Conservation (phyloP, 441 rosid species). For the Gossypium lobatum region DNA sequence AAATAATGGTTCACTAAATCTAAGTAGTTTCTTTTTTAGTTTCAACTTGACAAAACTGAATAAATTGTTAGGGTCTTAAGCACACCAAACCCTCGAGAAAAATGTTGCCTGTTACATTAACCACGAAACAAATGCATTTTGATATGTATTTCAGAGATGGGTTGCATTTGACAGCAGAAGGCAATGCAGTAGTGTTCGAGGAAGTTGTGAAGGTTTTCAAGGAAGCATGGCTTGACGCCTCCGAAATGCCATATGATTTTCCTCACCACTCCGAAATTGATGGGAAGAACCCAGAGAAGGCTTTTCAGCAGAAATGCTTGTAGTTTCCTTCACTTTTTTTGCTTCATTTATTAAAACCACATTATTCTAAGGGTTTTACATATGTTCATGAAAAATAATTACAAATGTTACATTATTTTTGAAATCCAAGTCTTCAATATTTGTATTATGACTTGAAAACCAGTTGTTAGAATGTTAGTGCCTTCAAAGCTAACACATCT, state of each 20-base stretch:
- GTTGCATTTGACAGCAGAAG: constrained; percentile 72
- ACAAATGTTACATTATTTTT: no score
- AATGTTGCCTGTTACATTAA: no score
- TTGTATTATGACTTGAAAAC: neutral
- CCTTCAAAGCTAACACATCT: neutral
- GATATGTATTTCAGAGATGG: constrained; percentile 56
- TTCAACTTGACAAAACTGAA: neutral
- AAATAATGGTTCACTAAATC: neutral
- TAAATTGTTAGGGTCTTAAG: neutral
- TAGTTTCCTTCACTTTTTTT: constrained; percentile 11
- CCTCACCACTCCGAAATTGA: constrained; percentile 73
- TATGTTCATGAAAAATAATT: neutral
- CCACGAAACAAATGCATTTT: neutral
- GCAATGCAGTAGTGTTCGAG: constrained; percentile 58
- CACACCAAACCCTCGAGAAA: no score
- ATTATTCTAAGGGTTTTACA: neutral
- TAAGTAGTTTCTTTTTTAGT: neutral
- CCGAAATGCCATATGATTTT: constrained; percentile 74
- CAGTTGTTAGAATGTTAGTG: neutral
- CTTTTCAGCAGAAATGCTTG: constrained; percentile 50
- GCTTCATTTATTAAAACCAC: neutral
- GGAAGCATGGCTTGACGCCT: constrained; percentile 67
- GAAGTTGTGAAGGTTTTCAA: constrained; percentile 51
- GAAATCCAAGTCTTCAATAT: no score
- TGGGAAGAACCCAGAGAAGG: constrained; percentile 55